A percentile compares a stretch with the other conserved stretches of the same genome.
Conservation (phyloP, 805 yeast genomes). For the Pichia cephalocereana region DNA sequence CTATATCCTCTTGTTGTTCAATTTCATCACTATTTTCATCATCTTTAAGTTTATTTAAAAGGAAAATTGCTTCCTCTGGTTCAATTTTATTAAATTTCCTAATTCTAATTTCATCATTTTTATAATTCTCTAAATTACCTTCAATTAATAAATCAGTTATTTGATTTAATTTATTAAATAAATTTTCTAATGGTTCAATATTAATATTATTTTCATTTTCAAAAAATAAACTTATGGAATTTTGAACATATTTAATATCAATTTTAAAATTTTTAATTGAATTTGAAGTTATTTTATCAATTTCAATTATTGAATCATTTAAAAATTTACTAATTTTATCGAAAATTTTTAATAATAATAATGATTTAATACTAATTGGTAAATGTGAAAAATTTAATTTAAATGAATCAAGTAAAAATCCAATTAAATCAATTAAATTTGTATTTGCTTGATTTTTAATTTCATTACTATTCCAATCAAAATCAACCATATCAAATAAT, state of each 20-base stretch:
- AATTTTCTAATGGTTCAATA: conserved; percentile 5
- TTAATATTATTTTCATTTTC: not conserved
- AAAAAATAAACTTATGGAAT: conserved; percentile 33
- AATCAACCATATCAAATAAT: conserved; percentile 75
- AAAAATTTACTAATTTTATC: conserved; percentile 74
- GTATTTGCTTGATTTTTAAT: conserved; percentile 56
- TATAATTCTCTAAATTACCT: conserved; percentile 38
- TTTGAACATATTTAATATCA: conserved; percentile 73
- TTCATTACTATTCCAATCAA: conserved; percentile 63
- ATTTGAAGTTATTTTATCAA: conserved; percentile 43
- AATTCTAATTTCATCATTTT: conserved; percentile 43
- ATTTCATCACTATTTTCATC: not conserved
- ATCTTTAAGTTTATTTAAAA: conserved; percentile 43
- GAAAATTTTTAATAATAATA: conserved; percentile 78
- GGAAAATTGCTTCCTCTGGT: conserved; percentile 56
- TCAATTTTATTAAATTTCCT: conserved; percentile 67
- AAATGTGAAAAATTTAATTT: conserved; percentile 74
- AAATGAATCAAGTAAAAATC: conserved; percentile 77
- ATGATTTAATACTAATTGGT: conserved; percentile 67
- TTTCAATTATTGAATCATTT: conserved; percentile 45
- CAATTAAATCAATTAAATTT: conserved; percentile 75
- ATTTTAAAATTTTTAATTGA: conserved; percentile 66
- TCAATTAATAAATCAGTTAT: conserved; percentile 60
- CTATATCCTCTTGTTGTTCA: not conserved
- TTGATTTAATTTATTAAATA: conserved; percentile 69